Percentiles rank a stretch among this genome's conserved stretches.
These are phyloP conservation scores for Phytophthora pini DNA, from an alignment of 352 stramenopile genomes.

Conservation along the genomic window DNA sequence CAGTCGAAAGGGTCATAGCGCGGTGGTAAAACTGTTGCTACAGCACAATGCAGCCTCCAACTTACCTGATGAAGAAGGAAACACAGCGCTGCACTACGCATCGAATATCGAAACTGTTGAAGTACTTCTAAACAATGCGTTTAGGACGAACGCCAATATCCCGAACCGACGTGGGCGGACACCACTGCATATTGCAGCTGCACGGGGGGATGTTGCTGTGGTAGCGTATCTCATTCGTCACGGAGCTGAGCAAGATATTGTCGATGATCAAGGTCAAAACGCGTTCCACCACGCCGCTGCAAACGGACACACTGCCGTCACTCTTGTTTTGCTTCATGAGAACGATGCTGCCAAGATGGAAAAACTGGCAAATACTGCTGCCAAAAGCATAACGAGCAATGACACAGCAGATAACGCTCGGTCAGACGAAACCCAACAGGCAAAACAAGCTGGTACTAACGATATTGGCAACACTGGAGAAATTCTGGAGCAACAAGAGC, in stretches of 20 bases:
- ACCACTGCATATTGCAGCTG: slow-evolving; percentile 75
- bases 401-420: slow-evolving; percentile 1
- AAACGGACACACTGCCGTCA: slow-evolving; percentile 79
- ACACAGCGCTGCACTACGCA: slow-evolving; percentile 78
- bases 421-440: slow-evolving; percentile 12
- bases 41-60: slow-evolving; percentile 75
- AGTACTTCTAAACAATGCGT: slow-evolving; percentile 61
- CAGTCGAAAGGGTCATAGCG: slow-evolving; percentile 68
- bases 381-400: slow-evolving; percentile 21
- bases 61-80: slow-evolving; percentile 80
- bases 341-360: slow-evolving; percentile 46
- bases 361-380: slow-evolving; percentile 6
- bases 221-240: slow-evolving; percentile 78
- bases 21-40: slow-evolving; percentile 70
- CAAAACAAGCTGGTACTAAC: slow-evolving; percentile 13
- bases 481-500: slow-evolving; percentile 22
- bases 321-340: slow-evolving; percentile 75
- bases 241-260: slow-evolving; percentile 70
- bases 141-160: slow-evolving; percentile 83
- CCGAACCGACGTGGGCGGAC: slow-evolving; percentile 77
- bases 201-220: slow-evolving; percentile 74
- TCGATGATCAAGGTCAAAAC: slow-evolving; percentile 87
- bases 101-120: slow-evolving; percentile 73
- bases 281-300: slow-evolving; percentile 83
- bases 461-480: slow-evolving; percentile 1